Conservation (phyloP, 768 basidiomycete species). For the Calocybe indica region DNA sequence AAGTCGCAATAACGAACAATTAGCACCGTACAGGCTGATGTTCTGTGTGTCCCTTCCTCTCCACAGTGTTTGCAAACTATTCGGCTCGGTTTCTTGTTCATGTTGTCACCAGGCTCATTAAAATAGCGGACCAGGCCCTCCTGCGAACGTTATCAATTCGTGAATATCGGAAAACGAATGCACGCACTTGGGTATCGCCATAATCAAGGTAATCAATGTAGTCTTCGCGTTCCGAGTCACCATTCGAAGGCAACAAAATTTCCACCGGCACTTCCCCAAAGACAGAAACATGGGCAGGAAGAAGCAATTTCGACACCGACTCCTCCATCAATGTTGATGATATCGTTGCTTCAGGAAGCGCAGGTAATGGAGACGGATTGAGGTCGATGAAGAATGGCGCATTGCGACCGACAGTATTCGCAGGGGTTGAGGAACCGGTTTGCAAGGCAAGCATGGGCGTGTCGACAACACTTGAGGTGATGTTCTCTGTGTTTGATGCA, state of each 20-base stretch:
- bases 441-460: no score
- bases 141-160: conserved; percentile 21
- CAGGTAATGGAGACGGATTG: conserved; percentile 20
- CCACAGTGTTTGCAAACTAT: conserved; percentile 76
- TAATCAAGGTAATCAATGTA: conserved; percentile 79
- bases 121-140: conserved; percentile 58
- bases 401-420: neutral
- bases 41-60: conserved; percentile 64
- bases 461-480: no score
- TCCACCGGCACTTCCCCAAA: conserved; percentile 39
- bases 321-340: conserved; percentile 9
- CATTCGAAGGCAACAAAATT: conserved; percentile 35
- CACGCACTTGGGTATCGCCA: conserved; percentile 52
- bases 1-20: conserved; percentile 44
- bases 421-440: no score
- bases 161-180: neutral
- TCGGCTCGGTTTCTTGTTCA: conserved; percentile 35
- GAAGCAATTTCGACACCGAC: conserved; percentile 30
- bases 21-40: conserved; percentile 60
- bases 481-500: no score
- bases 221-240: conserved; percentile 48
- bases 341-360: no score
- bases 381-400: conserved; percentile 48
- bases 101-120: conserved; percentile 37
- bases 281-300: conserved; percentile 69